A percentile compares a stretch with the other conserved stretches of the same genome.
Conservation (phyloP, 805 yeast genomes). For the Candida silvatica region DNA sequence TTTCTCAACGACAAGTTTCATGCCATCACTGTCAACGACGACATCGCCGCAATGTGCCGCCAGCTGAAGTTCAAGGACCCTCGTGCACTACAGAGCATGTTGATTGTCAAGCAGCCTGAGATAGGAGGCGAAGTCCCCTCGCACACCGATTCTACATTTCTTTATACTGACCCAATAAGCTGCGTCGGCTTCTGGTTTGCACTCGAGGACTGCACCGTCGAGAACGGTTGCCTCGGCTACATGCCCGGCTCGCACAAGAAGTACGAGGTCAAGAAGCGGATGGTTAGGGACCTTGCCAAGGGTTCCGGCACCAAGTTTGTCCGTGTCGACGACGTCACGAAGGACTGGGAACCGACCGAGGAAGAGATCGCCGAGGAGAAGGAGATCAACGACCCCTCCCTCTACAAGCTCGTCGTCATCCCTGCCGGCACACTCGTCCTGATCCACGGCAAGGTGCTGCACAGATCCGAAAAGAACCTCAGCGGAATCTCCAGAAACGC, state of each 20-base stretch:
- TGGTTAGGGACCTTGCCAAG: conserved; percentile 44
- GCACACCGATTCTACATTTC: conserved; percentile 69
- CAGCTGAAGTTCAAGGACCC: conserved; percentile 54
- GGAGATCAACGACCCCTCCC: conserved; percentile 25
- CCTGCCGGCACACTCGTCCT: conserved; percentile 65
- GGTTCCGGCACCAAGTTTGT: conserved; percentile 52
- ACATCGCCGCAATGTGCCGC: conserved; percentile 41
- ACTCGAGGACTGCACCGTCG: conserved; percentile 57
- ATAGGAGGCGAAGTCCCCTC: conserved; percentile 69
- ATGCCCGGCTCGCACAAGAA: conserved; percentile 64
- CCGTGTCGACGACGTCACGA: conserved; percentile 12
- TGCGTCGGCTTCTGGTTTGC: conserved; percentile 83
- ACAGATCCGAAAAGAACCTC: conserved; percentile 55
- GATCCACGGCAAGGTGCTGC: conserved; percentile 65
- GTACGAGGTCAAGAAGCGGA: conserved; percentile 48
- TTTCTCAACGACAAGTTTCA: conserved; percentile 41
- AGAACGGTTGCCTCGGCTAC: conserved; percentile 63
- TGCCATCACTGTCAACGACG: conserved; percentile 39
- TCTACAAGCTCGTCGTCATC: conserved; percentile 47
- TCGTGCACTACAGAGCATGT: conserved; percentile 68
- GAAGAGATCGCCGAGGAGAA: conserved; percentile 18
- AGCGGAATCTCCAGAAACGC: conserved; percentile 58
- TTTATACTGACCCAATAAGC: conserved; percentile 61
- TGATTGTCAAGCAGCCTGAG: conserved; percentile 70
- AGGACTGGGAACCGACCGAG: conserved; percentile 12